Percentiles rank a stretch among this genome's conserved stretches.
Evolutionary conservation across 2,329 filamentous ascomycete genomes (phyloP).

Genomic region (Trichoderma guizhouense): DNA sequence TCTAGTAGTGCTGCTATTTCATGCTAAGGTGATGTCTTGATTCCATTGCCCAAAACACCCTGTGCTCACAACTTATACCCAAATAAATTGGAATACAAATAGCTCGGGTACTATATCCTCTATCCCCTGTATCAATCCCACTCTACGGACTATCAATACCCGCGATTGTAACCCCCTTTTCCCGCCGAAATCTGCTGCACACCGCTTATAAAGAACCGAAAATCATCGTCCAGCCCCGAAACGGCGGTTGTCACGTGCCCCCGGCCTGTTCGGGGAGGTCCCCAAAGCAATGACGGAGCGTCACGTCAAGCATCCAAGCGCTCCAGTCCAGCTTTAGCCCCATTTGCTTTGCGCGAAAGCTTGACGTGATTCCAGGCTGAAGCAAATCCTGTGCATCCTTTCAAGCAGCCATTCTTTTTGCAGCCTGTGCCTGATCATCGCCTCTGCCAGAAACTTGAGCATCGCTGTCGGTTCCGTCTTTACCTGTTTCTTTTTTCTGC

Average conservation of each 20-base stretch:
- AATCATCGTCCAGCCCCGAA: background rate
- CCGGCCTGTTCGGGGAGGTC: conserved; percentile 20
- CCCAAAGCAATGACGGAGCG: conserved; percentile 30
- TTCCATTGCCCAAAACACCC: background rate
- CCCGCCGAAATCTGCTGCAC: background rate
- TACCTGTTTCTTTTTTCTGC: background rate
- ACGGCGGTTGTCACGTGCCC: conserved; percentile 29
- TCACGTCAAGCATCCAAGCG: conserved; percentile 22
- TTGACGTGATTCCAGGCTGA: conserved; percentile 30
- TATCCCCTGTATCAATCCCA: background rate
- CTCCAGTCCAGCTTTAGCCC: conserved; percentile 4
- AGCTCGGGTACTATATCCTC: background rate
- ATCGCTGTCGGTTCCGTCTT: background rate
- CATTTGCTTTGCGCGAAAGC: conserved; percentile 22
- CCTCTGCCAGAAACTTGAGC: background rate
- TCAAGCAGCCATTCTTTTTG: conserved; percentile 10
- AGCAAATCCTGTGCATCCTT: background rate
- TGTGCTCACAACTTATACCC: background rate
- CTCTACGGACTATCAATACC: background rate
- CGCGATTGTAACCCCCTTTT: background rate
- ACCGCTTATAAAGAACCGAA: background rate
- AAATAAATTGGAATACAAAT: background rate
- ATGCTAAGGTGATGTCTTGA: background rate
- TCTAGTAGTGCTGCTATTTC: background rate
- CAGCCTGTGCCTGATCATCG: background rate